Evolutionary conservation across 345 rosid species (phyloP), one percentile per base, ranked within the genome.

Genomic region (Euphorbia lathyris): DNA sequence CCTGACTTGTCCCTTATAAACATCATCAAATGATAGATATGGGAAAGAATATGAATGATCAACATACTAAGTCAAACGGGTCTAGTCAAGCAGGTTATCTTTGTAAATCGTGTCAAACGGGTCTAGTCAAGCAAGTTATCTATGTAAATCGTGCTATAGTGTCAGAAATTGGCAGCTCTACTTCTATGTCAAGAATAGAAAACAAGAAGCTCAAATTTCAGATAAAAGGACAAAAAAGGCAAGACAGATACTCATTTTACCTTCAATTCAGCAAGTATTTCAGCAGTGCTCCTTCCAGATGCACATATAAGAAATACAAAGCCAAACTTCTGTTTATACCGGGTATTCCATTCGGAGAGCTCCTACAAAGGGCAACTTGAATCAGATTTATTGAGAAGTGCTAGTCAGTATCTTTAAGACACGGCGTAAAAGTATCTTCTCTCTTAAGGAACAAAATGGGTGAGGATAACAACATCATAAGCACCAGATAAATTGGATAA

Each of bases 231-330:
- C 26, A 20, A 47, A 30, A 12, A 52, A 47, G 70, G 23, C 10
- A 5, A 40, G 9, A 2, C 43, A 40, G 43, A 40, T 53, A 26
- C 69, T 19, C 45, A 36, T 26, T 67, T 63, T 42, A 91, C 98
- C 97, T 87, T 91, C 83, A 94, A 80, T 67, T 86, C 93, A 19
- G 63, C 59, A 60, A 91, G 92, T 76, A 94, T 88, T 81, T 94
- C 93, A 50, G 82, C 26, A 69, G 90, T 81, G 55, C 82, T 83
- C 81, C 92, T 84, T 5, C 97, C 98, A 17, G 92, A 79, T 19
- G 98, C 98, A 74, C 80, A 87, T 72, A 91, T 85, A 69, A 91
- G 74, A 78, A 91, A 94, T 51, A 94, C 68, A 71, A 90, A 86
- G 0, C 97, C 97, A 71, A 94, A 90, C 68, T 82, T 91, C 65